A percentile compares a stretch with the other conserved stretches of the same genome.
Conservation (phyloP, 2,329 filamentous ascomycete genomes). For the Aspergillus sp. region DNA sequence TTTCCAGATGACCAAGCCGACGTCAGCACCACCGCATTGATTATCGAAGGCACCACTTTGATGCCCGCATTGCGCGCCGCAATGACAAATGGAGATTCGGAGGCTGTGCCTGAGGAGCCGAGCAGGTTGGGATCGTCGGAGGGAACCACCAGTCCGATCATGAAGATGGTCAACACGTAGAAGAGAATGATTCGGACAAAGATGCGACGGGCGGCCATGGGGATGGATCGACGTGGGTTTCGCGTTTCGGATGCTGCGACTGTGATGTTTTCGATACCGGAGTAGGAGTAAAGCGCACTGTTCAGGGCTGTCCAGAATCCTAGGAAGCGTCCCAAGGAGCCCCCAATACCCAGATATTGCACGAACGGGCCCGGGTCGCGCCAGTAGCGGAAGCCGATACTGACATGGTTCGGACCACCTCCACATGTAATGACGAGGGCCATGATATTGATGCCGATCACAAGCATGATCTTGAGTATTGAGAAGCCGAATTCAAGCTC, state of each 20-base stretch:
- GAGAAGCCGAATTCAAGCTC: constrained; percentile 60
- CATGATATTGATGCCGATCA: constrained; percentile 64
- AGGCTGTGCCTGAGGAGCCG: constrained; percentile 41
- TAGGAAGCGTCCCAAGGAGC: constrained; percentile 46
- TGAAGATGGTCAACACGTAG: constrained; percentile 59
- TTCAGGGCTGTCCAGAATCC: constrained; percentile 41
- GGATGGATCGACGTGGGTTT: constrained; percentile 54
- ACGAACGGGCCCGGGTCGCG: constrained; percentile 46
- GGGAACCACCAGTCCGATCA: constrained; percentile 55
- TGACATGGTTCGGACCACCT: constrained; percentile 49
- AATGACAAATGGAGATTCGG: constrained; percentile 57
- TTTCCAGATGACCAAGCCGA: constrained; percentile 49
- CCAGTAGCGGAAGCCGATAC: constrained; percentile 52
- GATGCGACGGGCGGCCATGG: constrained; percentile 55
- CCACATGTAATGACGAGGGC: constrained; percentile 49
- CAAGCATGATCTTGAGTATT: constrained; percentile 60
- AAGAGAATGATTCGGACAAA: constrained; percentile 59
- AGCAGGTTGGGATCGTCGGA: constrained; percentile 51
- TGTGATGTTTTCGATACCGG: constrained; percentile 51
- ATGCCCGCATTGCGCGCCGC: constrained; percentile 52
- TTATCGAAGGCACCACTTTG: constrained; percentile 37
- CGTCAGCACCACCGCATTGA: constrained; percentile 44
- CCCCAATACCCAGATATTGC: constrained; percentile 41
- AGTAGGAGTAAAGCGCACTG: constrained; percentile 27
- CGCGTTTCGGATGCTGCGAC: constrained; percentile 58